Percentiles rank a stretch among this genome's conserved stretches.
These are phyloP conservation scores for Penicillium sp. DNA, from an alignment of 2,329 filamentous ascomycete genomes.

Conservation along the genomic window DNA sequence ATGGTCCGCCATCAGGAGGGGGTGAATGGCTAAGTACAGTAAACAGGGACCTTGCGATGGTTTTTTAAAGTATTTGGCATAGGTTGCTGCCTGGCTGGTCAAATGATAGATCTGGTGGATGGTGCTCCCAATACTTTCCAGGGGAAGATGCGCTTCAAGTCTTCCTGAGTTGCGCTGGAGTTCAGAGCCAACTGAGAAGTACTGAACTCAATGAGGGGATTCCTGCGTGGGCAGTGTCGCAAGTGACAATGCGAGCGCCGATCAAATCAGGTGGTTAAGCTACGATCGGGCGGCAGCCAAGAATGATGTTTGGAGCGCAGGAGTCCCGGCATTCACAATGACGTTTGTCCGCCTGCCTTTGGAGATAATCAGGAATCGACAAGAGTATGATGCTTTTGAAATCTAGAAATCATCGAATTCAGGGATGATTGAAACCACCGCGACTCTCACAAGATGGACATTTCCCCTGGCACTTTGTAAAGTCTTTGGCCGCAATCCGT, in stretches of 20 bases:
- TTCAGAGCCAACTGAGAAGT: no score
- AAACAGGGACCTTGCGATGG: neutral
- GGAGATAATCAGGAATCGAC: neutral
- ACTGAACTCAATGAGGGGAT: no score
- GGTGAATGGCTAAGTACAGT: neutral
- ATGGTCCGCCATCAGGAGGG: conserved; percentile 23
- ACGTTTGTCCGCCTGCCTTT: conserved; percentile 9
- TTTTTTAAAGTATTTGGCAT: conserved; percentile 10
- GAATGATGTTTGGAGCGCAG: conserved; percentile 8
- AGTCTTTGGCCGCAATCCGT: neutral
- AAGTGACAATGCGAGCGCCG: conserved; percentile 10
- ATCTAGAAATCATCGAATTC: no score
- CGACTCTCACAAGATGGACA: neutral
- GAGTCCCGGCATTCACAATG: conserved; percentile 2
- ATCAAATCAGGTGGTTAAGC: conserved; percentile 15
- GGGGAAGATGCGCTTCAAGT: no score
- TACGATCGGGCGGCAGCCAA: conserved; percentile 13
- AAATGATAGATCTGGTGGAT: neutral
- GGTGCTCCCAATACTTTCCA: no score
- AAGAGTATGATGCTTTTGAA: no score
- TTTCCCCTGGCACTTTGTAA: conserved; percentile 3
- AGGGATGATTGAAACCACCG: no score
- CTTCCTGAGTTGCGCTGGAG: no score
- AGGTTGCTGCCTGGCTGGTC: conserved; percentile 9
- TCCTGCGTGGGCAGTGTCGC: conserved; percentile 13